A percentile compares a stretch with the other conserved stretches of the same genome.
Conservation (phyloP, 495 filamentous ascomycete species). For the Penicillium arizonense region DNA sequence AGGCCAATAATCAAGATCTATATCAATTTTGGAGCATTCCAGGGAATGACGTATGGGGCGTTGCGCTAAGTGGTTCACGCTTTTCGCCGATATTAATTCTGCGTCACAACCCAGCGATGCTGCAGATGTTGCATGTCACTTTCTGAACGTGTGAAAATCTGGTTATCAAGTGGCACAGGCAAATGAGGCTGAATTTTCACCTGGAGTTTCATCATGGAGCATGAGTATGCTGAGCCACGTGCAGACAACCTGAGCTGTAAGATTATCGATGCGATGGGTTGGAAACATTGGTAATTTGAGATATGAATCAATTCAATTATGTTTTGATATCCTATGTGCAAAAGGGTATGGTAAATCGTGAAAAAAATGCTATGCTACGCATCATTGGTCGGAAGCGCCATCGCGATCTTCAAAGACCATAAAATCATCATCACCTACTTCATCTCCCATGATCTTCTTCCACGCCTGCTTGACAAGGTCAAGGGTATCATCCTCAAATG, state of each 20-base stretch:
- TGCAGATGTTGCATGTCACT: too few relatives aligned
- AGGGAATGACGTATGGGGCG: slow-evolving; percentile 9
- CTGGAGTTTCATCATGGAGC: too few relatives aligned
- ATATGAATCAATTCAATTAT: not conserved
- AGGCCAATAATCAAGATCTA: not conserved
- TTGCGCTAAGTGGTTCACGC: not conserved
- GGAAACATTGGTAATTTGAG: not conserved
- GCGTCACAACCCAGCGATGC: not conserved
- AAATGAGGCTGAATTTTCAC: too few relatives aligned
- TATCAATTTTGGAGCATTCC: not conserved
- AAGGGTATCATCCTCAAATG: slow-evolving; percentile 66
- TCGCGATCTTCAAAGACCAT: slow-evolving; percentile 58
- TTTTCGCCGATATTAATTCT: slow-evolving; percentile 5
- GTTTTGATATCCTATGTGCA: too few relatives aligned
- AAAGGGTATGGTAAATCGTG: not conserved
- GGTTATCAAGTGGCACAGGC: too few relatives aligned
- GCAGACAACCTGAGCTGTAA: too few relatives aligned
- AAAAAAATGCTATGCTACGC: slow-evolving; percentile 9
- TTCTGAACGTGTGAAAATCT: not conserved
- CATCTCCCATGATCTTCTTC: slow-evolving; percentile 56
- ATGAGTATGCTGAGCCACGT: too few relatives aligned
- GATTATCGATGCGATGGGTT: too few relatives aligned
- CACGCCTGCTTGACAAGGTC: slow-evolving; percentile 62
- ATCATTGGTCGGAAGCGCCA: slow-evolving; percentile 31
- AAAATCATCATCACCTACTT: slow-evolving; percentile 50